Conservation (phyloP, 2,329 filamentous ascomycete genomes). For the Calonectria montana region DNA sequence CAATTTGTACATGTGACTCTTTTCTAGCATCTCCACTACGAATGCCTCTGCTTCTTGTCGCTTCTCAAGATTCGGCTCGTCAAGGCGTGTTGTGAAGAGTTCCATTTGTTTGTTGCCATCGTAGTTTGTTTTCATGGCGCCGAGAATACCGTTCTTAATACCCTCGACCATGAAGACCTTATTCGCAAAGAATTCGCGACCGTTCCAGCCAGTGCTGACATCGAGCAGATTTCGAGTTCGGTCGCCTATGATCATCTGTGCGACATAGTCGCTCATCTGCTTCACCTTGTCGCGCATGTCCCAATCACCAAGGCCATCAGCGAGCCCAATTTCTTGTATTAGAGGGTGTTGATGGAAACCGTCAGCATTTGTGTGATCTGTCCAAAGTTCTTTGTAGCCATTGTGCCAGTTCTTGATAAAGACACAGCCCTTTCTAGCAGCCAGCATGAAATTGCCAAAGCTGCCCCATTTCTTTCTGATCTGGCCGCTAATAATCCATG, state of each 20-base stretch:
- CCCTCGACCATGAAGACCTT: conserved; percentile 48
- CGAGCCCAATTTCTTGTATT: conserved; percentile 46
- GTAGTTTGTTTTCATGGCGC: conserved; percentile 43
- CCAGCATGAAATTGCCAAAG: conserved; percentile 56
- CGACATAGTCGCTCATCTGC: conserved; percentile 50
- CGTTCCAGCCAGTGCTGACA: conserved; percentile 44
- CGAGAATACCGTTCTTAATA: conserved; percentile 46
- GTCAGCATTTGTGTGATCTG: conserved; percentile 44
- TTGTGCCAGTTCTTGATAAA: conserved; percentile 58
- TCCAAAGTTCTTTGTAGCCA: conserved; percentile 51
- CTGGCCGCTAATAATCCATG: conserved; percentile 48
- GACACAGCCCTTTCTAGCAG: conserved; percentile 52
- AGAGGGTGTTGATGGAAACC: conserved; percentile 47
- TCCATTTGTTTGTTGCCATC: conserved; percentile 45
- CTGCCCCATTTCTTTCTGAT: conserved; percentile 48
- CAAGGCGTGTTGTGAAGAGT: conserved; percentile 45
- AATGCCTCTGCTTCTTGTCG: conserved; percentile 44
- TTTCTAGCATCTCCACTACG: conserved; percentile 47
- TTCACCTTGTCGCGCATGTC: conserved; percentile 29
- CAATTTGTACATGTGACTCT: conserved; percentile 51
- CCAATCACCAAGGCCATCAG: conserved; percentile 40
- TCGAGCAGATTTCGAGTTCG: conserved; percentile 48
- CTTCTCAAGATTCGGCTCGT: conserved; percentile 45
- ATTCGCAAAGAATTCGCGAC: conserved; percentile 46
- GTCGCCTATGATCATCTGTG: conserved; percentile 51